Base-by-base conservation (phyloP, 345 rosid genomes). In the Anastatica hierochuntica region DNA sequence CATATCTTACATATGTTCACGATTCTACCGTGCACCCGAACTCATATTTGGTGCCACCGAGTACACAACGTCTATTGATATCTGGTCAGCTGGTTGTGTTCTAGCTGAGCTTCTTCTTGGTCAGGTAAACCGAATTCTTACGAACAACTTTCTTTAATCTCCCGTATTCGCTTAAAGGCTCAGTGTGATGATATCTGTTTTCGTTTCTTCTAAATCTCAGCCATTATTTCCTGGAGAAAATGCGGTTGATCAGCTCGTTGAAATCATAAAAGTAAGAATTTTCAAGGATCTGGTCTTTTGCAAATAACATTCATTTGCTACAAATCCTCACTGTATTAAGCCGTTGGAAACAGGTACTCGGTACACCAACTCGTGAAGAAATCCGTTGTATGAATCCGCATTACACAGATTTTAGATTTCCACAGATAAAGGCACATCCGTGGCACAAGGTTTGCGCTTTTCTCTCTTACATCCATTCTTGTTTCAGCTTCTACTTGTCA, bases 341-440 rank as follows among this genome's bases (percentile, higher is more conserved):
- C 42, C 53, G 56, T 53, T 53, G 23, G 13, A 21, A 18, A 17
- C 76, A 87, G 96, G 94, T 88, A 56, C 86, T 88, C 47, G 96
- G 96, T 52, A 88, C 96, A 55, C 96, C 96, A 15, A 88, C 96
- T 21, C 71, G 96, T 53, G 96, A 88, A 76, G 96, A 88, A 66
- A 88, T 88, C 31, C 88, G 88, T 59, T 88, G 96, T 69, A 88
- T 88, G 96, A 88, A 88, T 54, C 96, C 96, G 6, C 86, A 79
- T 67, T 88, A 88, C 63, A 82, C 90, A 0, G 88, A 88, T 68
- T 82, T 79, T 63, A 78, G 88, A 71, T 88, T 88, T 65, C 96
- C 96, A 9, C 96, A 88, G 76, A 84, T 88, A 36, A 88, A 88
- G 64, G 94, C 94, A 24, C 94, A 88, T 49, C 95, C 95, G 0